phyloP scores from a whole-genome alignment of 2,329 filamentous ascomycete genomes.

The Arthrobotrys musiformis region DNA sequence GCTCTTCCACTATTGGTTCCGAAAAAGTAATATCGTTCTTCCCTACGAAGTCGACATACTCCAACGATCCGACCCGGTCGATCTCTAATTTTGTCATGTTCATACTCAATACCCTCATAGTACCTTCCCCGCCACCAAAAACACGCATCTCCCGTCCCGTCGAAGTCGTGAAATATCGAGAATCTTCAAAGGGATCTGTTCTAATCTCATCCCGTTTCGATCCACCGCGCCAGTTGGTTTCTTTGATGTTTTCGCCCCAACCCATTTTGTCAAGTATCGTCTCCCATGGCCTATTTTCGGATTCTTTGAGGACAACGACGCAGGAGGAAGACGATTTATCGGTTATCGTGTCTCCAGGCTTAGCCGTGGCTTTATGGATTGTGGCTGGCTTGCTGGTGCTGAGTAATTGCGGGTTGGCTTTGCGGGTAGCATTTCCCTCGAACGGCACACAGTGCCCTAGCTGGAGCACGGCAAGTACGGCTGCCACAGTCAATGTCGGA shows the following conservation, averaged over 20 bases:
- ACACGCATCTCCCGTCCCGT: not conserved
- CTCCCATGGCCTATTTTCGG: slow-evolving; percentile 20
- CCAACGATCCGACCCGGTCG: not conserved
- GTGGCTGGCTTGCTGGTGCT: too few species aligned
- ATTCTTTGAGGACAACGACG: slow-evolving; percentile 2
- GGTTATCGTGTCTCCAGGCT: too few species aligned
- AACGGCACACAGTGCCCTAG: too few species aligned
- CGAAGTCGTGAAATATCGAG: not conserved
- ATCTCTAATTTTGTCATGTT: not conserved
- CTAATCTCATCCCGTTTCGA: too few species aligned
- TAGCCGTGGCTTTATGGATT: too few species aligned
- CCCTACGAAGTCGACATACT: not conserved
- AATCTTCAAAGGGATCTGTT: not conserved
- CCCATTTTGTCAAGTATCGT: slow-evolving; percentile 24
- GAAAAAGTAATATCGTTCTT: too few species aligned
- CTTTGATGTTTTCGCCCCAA: not conserved
- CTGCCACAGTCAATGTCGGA: too few species aligned
- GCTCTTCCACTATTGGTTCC: too few species aligned
- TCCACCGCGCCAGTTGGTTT: too few species aligned
- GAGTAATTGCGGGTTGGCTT: too few species aligned
- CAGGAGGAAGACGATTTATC: not conserved
- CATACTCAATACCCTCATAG: not conserved
- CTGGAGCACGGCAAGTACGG: too few species aligned
- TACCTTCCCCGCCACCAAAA: not conserved
- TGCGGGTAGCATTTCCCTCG: too few species aligned